These are phyloP conservation scores for Mycosarcoma mackinlayi DNA, from an alignment of 1,284 basidiomycete species.

Conservation along the genomic window DNA sequence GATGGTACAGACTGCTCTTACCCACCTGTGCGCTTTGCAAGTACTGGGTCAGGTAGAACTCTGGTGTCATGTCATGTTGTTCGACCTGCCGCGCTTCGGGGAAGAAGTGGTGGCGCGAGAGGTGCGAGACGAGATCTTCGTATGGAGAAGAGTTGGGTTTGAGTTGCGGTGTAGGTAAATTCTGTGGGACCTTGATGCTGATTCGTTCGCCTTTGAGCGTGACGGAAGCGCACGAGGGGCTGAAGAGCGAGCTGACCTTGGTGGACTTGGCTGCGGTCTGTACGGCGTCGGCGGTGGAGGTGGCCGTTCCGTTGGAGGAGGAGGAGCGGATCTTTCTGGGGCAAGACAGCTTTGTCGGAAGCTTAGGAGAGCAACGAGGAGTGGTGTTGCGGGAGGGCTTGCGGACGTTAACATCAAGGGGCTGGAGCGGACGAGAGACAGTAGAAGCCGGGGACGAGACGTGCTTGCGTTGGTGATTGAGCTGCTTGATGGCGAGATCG, in stretches of 20 bases:
- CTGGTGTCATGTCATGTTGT: slow-evolving; percentile 18
- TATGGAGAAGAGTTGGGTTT: slow-evolving; percentile 39
- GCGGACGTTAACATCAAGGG: slow-evolving; percentile 24
- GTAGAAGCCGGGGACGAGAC: neutral
- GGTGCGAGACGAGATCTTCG: slow-evolving; percentile 36
- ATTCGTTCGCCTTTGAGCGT: slow-evolving; percentile 29
- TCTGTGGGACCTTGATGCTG: slow-evolving; percentile 40
- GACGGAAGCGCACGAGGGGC: slow-evolving; percentile 14
- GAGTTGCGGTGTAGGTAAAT: slow-evolving; percentile 31
- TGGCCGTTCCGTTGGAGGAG: slow-evolving; percentile 12
- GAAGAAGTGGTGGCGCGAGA: slow-evolving; percentile 39
- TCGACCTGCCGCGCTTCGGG: slow-evolving; percentile 27
- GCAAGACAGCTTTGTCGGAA: neutral
- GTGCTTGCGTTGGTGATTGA: neutral
- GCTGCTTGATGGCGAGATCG: slow-evolving; percentile 13
- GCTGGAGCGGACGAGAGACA: slow-evolving; percentile 15
- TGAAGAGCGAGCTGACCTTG: slow-evolving; percentile 4
- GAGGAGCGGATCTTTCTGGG: slow-evolving; percentile 23
- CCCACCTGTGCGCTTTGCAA: slow-evolving; percentile 31
- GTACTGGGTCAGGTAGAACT: slow-evolving; percentile 34
- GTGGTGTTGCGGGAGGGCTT: slow-evolving; percentile 5
- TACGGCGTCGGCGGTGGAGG: neutral
- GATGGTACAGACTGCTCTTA: slow-evolving; percentile 38
- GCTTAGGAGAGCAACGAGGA: slow-evolving; percentile 11
- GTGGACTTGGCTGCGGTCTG: slow-evolving; percentile 7